A percentile compares a stretch with the other conserved stretches of the same genome.
Conservation (phyloP, 2,329 filamentous ascomycete species). For the Venturia aucupariae region DNA sequence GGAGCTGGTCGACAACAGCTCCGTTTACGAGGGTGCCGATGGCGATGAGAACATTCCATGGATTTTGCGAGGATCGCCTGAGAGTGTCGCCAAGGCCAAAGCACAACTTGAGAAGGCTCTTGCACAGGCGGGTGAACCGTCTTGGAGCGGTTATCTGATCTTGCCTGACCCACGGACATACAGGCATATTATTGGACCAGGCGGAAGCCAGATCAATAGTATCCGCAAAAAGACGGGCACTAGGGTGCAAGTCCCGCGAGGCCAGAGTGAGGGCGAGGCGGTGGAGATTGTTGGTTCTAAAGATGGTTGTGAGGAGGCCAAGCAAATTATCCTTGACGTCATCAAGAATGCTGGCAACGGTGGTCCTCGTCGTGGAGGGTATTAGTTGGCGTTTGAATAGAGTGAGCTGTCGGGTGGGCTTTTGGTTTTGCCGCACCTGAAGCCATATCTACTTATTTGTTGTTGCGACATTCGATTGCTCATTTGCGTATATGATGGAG, state of each 20-base stretch:
- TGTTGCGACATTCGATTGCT: neutral
- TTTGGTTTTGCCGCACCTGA: neutral
- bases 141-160: constrained; percentile 74
- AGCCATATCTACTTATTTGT: neutral
- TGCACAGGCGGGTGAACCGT: constrained; percentile 59
- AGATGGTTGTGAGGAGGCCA: constrained; percentile 77
- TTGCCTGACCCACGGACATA: constrained; percentile 85
- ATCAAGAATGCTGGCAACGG: constrained; percentile 2
- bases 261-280: constrained; percentile 65
- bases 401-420: neutral
- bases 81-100: constrained; percentile 75
- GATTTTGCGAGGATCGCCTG: constrained; percentile 71
- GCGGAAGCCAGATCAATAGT: constrained; percentile 82
- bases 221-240: constrained; percentile 90
- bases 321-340: constrained; percentile 69
- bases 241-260: constrained; percentile 77
- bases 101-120: constrained; percentile 64
- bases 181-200: constrained; percentile 79
- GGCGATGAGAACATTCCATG: constrained; percentile 62
- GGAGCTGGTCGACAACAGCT: constrained; percentile 60
- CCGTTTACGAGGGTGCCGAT: constrained; percentile 42
- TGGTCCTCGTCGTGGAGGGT: neutral
- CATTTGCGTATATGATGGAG: neutral
- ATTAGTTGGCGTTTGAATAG: neutral
- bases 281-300: constrained; percentile 79